Base-by-base conservation (phyloP, 768 basidiomycete species). In the Cystofilobasidium capitatum region DNA sequence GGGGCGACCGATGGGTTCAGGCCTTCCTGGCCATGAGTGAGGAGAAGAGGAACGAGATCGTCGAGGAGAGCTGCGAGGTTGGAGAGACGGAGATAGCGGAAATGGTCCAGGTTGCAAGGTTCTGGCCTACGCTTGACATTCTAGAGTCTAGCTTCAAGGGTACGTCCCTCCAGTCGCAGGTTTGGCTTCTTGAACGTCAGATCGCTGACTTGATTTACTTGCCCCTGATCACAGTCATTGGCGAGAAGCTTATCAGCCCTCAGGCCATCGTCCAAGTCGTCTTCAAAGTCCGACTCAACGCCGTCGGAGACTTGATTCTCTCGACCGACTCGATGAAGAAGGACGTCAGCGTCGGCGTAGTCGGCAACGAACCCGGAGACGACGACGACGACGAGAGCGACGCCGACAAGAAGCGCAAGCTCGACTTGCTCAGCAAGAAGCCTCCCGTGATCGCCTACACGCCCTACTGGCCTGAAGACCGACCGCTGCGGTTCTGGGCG, bases 131-230 rank as follows among this genome's bases (percentile, higher is more conserved):
- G 55, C 78, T 89, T 26, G 88, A 97, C 62, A 79, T 98, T 42
- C 84, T 89, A 24, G 86, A 88, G 74, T 86, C 88, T 26, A 78
- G 82, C 16, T 97, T 96, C 82, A 88, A 88, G 81, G 91, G 91
- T 91, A 61, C 40, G 81, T 24, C 39, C 13, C 66, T 39, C 22
- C 20, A 7, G 13, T 36, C 57, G n/a, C n/a, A n/a, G n/a, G n/a
- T n/a, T 20, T 65, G 35, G 40, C 22, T 54, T 26, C 39, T 3
- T 61, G 7, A 14, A 35, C 36, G n/a, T 26, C 17, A 0, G 24
- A 3, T 29, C 33, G 8, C 22, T 47, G 22, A 35, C 51, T 45
- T 35, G 14, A 8, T n/a, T 16, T 60, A 35, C 24, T 39, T 37
- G 29, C 20, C 49, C 22, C 24, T 54, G 13, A 5, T 36, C 49